Evolutionary conservation across 2,329 filamentous ascomycete species (phyloP), one percentile per base, ranked within the genome.

Genomic region (Colletotrichum neosansevieriae): DNA sequence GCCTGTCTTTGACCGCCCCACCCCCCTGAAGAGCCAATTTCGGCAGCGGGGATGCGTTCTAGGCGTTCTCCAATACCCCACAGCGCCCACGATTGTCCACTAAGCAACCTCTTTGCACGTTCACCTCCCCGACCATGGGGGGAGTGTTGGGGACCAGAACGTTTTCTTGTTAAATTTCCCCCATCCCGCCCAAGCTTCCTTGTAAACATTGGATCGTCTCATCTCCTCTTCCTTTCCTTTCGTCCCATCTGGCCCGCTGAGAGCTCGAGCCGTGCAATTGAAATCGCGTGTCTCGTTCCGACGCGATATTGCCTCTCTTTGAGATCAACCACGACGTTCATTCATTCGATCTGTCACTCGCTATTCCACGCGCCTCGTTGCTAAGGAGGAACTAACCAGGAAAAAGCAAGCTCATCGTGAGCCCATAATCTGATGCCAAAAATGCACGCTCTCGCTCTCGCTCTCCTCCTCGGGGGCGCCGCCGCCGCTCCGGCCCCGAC

Each of bases 381-480:
- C 53, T 6, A 47, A 47, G 24, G 17, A 51, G 32, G 49, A 32
- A 19, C 6, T 6, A 29, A 29, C 15, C n/a, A 2, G 29, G 45
- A 15, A 51, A 42, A 24, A 13, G 4, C 42, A 24, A 34, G 15
- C 32, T 21, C 12, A 44, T 54, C 47, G 50, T 7, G 38, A 40
- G 24, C 21, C 7, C 29, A n/a, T 7, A 12, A 24, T 53, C 38
- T 11, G 19, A 24, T 72, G 73, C 61, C 58, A 51, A 51, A 51
- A 17, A 80, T 80, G 79, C 74, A 76, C 67, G 69, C 77, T 17
- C 74, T 74, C 45, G 73, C 72, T 38, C 68, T 80, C 69, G 58
- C 77, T 65, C 73, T 76, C 40, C 72, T 79, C 34, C 42, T 72
- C 57, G 71, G 70, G 9, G 62, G 73, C 34, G 74, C 74, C 13